Evolutionary conservation across 2,329 filamentous ascomycete genomes (phyloP), one percentile per base, ranked within the genome.

Genomic region (Teratosphaeria pseudoeucalypti): DNA sequence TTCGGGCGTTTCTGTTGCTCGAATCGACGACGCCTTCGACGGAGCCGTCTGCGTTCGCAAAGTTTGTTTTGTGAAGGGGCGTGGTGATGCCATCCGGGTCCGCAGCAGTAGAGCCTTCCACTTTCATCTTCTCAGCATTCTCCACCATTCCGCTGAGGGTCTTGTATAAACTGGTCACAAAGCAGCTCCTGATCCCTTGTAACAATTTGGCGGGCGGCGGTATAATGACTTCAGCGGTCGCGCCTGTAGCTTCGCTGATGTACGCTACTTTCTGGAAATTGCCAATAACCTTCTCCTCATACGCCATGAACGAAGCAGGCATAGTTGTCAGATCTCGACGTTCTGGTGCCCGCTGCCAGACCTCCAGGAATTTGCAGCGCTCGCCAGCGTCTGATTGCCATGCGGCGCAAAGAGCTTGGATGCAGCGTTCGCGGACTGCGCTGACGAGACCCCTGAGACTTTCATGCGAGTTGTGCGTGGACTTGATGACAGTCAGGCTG

Each of bases 181-280:
- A 99, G 70, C 95, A 90, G 64, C 86, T 88, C 64, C 92, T 84
- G 16, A 97, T 90, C 83, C 92, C 90, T 72, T 95, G 89, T 52
- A 97, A 78, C 52, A 96, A 78, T 73, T 97, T 99, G 7, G 87
- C 81, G 39, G 90, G 87, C 5, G 94, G 95, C 19, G 92, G 87
- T 27, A 88, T 82, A 59, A 97, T 85, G 64, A 99, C 91, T 68
- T 94, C 86, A 39, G 84, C 87, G 12, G 90, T 85, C 54, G 10
- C 32, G 26, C 52, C 57, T 26, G 32, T 43, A 3, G 57, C 57
- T 16, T 96, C 92, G 1, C 89, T 87, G 52, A 99, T 86, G 72
- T 96, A 99, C 32, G 96, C 80, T 58, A 97, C 95, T 77, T 92
- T 95, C 74, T 99, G 94, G 85, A 97, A 88, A 58, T 92, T 91